These are phyloP conservation scores for Mangifera indica DNA, from an alignment of 345 rosid genomes.

Conservation along the genomic window DNA sequence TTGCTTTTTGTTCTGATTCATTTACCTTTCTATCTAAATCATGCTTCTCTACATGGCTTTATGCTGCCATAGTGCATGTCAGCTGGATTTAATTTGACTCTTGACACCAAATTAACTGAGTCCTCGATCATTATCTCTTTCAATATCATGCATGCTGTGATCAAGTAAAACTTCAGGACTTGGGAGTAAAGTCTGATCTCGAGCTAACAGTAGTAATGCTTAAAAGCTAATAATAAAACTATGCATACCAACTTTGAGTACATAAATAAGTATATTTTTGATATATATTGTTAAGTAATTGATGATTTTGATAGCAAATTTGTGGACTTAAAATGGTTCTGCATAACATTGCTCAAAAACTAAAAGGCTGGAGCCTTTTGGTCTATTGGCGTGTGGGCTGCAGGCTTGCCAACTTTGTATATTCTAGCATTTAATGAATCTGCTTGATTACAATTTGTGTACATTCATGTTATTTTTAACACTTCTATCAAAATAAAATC, in stretches of 20 bases:
- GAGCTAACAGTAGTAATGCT: neutral
- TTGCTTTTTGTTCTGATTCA: conserved; percentile 74
- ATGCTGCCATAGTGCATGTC: conserved; percentile 17
- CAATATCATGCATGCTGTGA: too few relatives aligned
- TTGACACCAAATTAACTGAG: neutral
- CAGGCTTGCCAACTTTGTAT: conserved; percentile 7
- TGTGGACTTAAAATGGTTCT: too few relatives aligned
- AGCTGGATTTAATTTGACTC: conserved; percentile 37
- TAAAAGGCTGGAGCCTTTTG: neutral
- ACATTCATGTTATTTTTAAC: neutral
- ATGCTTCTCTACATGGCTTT: conserved; percentile 45
- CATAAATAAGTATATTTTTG: too few relatives aligned
- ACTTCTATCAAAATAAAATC: too few relatives aligned
- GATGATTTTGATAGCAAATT: too few relatives aligned
- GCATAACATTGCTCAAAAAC: neutral
- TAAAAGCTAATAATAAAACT: neutral
- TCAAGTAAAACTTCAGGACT: too few relatives aligned
- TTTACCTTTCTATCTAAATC: conserved; percentile 75
- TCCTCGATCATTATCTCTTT: too few relatives aligned
- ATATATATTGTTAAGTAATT: too few relatives aligned
- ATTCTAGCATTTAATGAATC: neutral
- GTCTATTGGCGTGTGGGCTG: neutral
- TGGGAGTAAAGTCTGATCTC: neutral
- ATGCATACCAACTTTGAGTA: too few relatives aligned
- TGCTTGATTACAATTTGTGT: neutral